phyloP scores from a whole-genome alignment of 768 basidiomycete genomes.

The Podaxis sp. region DNA sequence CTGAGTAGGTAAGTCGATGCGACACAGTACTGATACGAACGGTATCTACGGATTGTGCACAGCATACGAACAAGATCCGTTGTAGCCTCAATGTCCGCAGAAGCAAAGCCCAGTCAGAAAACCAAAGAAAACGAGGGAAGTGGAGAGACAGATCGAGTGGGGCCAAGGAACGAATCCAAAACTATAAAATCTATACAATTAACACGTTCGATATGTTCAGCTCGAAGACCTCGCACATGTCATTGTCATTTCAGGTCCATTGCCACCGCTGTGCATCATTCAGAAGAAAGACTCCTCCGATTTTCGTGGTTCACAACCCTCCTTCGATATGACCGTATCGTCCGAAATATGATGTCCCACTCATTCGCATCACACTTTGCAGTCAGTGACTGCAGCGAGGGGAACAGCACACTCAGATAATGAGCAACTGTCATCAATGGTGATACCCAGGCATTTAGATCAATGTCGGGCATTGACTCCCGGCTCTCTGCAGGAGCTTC shows the following conservation, averaged over 20 bases:
- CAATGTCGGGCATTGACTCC: not conserved
- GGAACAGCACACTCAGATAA: not conserved
- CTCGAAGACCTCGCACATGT: not conserved
- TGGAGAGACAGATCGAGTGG: no score
- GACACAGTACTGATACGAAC: no score
- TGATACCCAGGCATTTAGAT: not conserved
- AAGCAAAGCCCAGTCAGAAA: no score
- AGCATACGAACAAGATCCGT: no score
- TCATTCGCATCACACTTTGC: not conserved
- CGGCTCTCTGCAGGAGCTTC: not conserved
- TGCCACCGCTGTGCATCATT: no score
- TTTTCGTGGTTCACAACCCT: not conserved
- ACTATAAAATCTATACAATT: no score
- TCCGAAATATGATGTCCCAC: not conserved
- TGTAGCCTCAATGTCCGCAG: no score
- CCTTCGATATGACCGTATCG: not conserved
- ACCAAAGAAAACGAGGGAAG: no score
- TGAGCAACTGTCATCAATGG: not conserved
- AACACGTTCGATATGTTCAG: no score
- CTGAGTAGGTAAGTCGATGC: no score
- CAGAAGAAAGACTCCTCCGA: not conserved
- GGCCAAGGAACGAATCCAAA: no score
- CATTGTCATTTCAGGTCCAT: not conserved
- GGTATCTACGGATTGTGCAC: no score
- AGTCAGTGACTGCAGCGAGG: not conserved